Evolutionary conservation across 2,329 filamentous ascomycete species (phyloP).

Genomic region (Penicillium sp.): DNA sequence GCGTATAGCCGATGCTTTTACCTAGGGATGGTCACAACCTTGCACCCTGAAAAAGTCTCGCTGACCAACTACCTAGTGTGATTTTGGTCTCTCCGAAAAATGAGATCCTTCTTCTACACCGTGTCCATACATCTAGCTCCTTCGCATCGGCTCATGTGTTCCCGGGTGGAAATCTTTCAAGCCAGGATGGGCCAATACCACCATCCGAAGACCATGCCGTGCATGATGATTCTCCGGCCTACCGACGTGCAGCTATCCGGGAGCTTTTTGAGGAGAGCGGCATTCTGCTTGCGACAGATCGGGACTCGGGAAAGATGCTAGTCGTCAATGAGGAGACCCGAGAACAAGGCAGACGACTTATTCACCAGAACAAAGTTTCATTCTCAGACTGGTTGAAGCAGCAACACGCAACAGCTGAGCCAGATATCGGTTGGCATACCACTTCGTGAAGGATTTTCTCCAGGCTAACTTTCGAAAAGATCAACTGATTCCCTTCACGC

Average conservation of each 20-base stretch:
- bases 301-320: constrained; percentile 52
- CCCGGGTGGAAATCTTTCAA: constrained; percentile 76
- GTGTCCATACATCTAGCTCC: constrained; percentile 75
- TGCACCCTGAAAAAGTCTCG: neutral
- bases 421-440: constrained; percentile 56
- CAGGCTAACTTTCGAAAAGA: constrained; percentile 42
- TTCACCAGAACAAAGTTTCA: constrained; percentile 64
- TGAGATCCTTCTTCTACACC: constrained; percentile 81
- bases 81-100: constrained; percentile 83
- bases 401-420: constrained; percentile 35
- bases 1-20: neutral
- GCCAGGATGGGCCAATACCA: constrained; percentile 68
- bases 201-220: constrained; percentile 51
- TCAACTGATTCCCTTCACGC: constrained; percentile 74
- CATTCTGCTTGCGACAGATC: constrained; percentile 66
- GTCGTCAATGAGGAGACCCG: constrained; percentile 59
- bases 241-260: constrained; percentile 78
- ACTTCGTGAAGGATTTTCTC: neutral
- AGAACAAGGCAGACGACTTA: constrained; percentile 63
- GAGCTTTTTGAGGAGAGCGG: constrained; percentile 97
- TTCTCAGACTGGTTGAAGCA: constrained; percentile 65
- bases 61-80: constrained; percentile 54
- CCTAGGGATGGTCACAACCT: neutral
- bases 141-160: constrained; percentile 95
- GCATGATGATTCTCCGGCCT: constrained; percentile 70